A percentile compares a stretch with the other conserved stretches of the same genome.
phyloP scores from a whole-genome alignment of 345 rosid species.

The Citrus cavaleriei region DNA sequence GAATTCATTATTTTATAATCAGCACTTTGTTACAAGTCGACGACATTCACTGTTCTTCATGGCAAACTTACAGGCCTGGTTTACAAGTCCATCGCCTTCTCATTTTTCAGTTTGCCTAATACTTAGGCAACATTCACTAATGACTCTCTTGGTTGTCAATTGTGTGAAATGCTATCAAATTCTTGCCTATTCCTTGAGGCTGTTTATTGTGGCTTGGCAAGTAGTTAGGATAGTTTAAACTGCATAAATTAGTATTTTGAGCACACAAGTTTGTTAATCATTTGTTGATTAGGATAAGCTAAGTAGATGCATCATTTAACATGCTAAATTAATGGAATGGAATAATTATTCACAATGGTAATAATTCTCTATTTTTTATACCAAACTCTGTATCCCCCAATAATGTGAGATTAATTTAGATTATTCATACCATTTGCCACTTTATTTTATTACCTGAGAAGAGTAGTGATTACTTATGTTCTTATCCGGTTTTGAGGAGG shows the following conservation, averaged over 20 bases:
- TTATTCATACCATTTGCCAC: background rate
- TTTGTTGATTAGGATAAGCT: background rate
- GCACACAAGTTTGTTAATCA: background rate
- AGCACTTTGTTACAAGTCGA: background rate
- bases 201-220: background rate
- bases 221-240: background rate
- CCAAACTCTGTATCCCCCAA: background rate
- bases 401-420: background rate
- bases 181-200: background rate
- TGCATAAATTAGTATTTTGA: background rate
- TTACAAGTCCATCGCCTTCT: background rate
- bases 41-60: background rate
- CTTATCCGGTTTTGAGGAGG: background rate
- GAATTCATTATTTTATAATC: background rate
- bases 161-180: background rate
- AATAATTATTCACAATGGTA: background rate
- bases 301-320: background rate
- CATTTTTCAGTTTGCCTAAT: background rate
- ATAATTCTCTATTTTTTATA: background rate
- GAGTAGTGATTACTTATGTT: background rate
- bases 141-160: background rate
- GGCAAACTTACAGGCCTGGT: background rate
- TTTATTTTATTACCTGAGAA: background rate
- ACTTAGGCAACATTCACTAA: background rate
- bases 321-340: background rate